phyloP scores from a whole-genome alignment of 257 asterid species.

The Nicotiana obtusifolia region DNA sequence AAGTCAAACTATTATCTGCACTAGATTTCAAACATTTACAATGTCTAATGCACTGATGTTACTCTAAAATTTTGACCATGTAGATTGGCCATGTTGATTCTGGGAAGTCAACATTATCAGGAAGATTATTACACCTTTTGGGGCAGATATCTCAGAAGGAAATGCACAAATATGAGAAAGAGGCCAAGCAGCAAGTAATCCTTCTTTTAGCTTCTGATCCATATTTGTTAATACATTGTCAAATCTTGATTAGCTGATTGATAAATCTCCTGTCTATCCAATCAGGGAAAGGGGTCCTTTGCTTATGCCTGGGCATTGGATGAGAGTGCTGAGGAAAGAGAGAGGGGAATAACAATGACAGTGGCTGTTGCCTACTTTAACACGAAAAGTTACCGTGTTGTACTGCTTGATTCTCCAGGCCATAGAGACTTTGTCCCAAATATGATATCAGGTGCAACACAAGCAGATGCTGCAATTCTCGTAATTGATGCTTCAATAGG shows the following conservation, averaged over 20 bases:
- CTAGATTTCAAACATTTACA: not conserved
- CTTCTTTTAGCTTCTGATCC: not conserved
- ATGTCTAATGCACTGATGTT: not conserved
- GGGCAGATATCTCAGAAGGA: slow-evolving; percentile 80
- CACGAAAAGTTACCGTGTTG: slow-evolving; percentile 61
- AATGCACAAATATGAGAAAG: slow-evolving; percentile 77
- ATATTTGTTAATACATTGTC: not conserved
- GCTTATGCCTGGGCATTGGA: slow-evolving; percentile 99
- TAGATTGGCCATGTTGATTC: slow-evolving; percentile 99
- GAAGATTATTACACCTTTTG: slow-evolving; percentile 81
- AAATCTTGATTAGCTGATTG: slow-evolving; percentile 6
- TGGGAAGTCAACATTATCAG: slow-evolving; percentile 95
- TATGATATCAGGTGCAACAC: slow-evolving; percentile 99
- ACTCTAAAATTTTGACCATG: not conserved
- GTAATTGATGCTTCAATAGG: slow-evolving; percentile 89
- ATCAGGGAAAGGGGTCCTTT: slow-evolving; percentile 95
- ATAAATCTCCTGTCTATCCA: slow-evolving; percentile 18
- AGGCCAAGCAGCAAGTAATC: slow-evolving; percentile 73
- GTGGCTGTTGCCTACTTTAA: slow-evolving; percentile 92
- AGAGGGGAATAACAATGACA: slow-evolving; percentile 96
- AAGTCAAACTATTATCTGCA: slow-evolving; percentile 23
- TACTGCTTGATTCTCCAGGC: slow-evolving; percentile 97
- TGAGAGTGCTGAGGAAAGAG: slow-evolving; percentile 95
- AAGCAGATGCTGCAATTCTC: slow-evolving; percentile 97
- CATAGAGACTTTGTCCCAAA: slow-evolving; percentile 96